Evolutionary conservation across 495 filamentous ascomycete genomes (phyloP).

Genomic region (Umbilicaria muhlenbergii): DNA sequence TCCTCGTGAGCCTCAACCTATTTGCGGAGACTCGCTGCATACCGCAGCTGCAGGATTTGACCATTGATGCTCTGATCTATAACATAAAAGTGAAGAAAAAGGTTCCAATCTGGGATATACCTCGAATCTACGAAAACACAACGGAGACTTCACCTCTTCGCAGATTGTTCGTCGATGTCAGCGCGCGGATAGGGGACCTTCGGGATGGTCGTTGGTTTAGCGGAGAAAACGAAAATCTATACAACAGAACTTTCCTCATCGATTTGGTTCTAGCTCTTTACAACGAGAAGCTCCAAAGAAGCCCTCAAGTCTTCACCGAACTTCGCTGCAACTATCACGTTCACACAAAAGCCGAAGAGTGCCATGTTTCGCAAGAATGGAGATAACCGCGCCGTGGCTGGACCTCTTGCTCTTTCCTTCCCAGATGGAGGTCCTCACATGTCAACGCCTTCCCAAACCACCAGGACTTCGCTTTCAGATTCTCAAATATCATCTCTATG

Average conservation of each 20-base stretch:
- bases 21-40: background rate
- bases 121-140: background rate
- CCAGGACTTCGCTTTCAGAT: too few relatives aligned
- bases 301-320: background rate
- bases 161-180: background rate
- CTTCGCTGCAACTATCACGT: background rate
- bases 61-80: constrained; percentile 1
- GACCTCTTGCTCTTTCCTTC: too few relatives aligned
- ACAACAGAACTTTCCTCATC: background rate
- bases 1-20: background rate
- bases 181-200: background rate
- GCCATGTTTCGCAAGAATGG: too few relatives aligned
- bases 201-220: background rate
- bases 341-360: background rate
- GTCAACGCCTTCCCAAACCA: background rate
- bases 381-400: too few relatives aligned
- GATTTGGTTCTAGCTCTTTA: background rate
- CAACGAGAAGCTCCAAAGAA: background rate
- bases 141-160: background rate
- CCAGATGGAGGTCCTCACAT: background rate
- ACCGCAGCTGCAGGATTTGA: background rate
- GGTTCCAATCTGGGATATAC: background rate
- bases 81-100: background rate
- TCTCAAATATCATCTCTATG: too few relatives aligned
- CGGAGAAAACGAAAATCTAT: background rate